Percentiles rank a stretch among this genome's conserved stretches.
Evolutionary conservation across 768 basidiomycete species (phyloP).

Genomic region (Boletales sp.): DNA sequence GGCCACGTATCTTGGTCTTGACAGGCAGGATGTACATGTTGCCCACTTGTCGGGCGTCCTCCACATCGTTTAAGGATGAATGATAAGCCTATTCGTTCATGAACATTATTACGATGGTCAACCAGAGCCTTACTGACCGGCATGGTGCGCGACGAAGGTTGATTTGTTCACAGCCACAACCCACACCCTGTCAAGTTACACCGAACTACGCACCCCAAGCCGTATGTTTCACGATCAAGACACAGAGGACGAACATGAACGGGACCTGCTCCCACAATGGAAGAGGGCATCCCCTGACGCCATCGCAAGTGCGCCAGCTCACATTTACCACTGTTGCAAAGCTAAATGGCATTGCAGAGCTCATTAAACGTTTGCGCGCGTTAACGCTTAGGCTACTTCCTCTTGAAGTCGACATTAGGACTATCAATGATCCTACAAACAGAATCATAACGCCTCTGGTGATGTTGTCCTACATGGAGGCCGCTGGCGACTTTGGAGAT

Average conservation of each 20-base stretch:
- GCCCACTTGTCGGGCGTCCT: slow-evolving; percentile 79
- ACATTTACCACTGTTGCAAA: neutral
- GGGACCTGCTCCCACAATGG: slow-evolving; percentile 39
- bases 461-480: slow-evolving; percentile 68
- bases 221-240: slow-evolving; percentile 27
- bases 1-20: slow-evolving; percentile 87
- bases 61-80: slow-evolving; percentile 85
- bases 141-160: slow-evolving; percentile 35
- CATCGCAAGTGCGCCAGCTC: slow-evolving; percentile 58
- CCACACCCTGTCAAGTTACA: too few relatives aligned
- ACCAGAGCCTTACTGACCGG: slow-evolving; percentile 42
- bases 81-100: slow-evolving; percentile 78
- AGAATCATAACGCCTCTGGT: slow-evolving; percentile 81
- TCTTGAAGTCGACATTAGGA: slow-evolving; percentile 66
- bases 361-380: slow-evolving; percentile 75
- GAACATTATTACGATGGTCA: neutral
- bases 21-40: slow-evolving; percentile 90
- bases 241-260: slow-evolving; percentile 42
- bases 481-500: slow-evolving; percentile 86
- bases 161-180: slow-evolving; percentile 22
- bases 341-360: slow-evolving; percentile 43
- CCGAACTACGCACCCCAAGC: neutral
- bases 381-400: slow-evolving; percentile 76
- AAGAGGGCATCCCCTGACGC: slow-evolving; percentile 65
- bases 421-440: slow-evolving; percentile 73